phyloP scores from a whole-genome alignment of 1,284 basidiomycete species.

The Takashimella tepidaria region DNA sequence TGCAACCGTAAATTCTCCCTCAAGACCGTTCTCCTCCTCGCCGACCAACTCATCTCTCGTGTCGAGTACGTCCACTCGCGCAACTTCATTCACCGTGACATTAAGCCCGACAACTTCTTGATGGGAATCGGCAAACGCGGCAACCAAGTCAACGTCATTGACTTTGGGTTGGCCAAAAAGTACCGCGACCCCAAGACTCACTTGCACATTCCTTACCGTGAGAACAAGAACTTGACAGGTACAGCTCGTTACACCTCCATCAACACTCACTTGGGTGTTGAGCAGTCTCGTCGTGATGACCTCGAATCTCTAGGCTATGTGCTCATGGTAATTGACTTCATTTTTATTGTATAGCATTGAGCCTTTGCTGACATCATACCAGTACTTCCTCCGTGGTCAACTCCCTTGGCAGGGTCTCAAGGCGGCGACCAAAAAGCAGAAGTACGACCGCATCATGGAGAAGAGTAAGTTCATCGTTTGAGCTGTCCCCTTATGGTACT shows the following conservation, averaged over 20 bases:
- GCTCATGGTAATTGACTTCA: slow-evolving; percentile 57
- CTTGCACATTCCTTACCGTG: slow-evolving; percentile 97
- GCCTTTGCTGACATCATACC: slow-evolving; percentile 5
- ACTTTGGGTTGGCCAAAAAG: slow-evolving; percentile 99
- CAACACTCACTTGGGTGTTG: slow-evolving; percentile 97
- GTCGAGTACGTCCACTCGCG: slow-evolving; percentile 99
- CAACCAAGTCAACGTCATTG: slow-evolving; percentile 99
- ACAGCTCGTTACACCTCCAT: slow-evolving; percentile 99
- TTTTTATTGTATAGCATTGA: not conserved
- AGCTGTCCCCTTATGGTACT: too few relatives aligned
- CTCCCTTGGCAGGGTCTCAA: slow-evolving; percentile 98
- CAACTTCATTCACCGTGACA: slow-evolving; percentile 99
- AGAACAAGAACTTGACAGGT: slow-evolving; percentile 99
- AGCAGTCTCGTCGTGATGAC: slow-evolving; percentile 93
- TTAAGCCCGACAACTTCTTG: slow-evolving; percentile 99
- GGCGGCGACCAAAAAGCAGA: slow-evolving; percentile 98
- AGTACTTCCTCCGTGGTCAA: slow-evolving; percentile 93
- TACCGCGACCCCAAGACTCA: slow-evolving; percentile 99
- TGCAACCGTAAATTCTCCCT: slow-evolving; percentile 98
- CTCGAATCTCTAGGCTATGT: slow-evolving; percentile 94
- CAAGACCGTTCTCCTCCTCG: slow-evolving; percentile 94
- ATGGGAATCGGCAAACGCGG: slow-evolving; percentile 99
- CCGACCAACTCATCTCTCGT: slow-evolving; percentile 96
- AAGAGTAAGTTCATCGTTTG: slow-evolving; percentile 63
- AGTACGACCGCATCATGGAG: slow-evolving; percentile 99